These are phyloP conservation scores for Syzygium syzygioides DNA, from an alignment of 441 rosid genomes.

Conservation along the genomic window DNA sequence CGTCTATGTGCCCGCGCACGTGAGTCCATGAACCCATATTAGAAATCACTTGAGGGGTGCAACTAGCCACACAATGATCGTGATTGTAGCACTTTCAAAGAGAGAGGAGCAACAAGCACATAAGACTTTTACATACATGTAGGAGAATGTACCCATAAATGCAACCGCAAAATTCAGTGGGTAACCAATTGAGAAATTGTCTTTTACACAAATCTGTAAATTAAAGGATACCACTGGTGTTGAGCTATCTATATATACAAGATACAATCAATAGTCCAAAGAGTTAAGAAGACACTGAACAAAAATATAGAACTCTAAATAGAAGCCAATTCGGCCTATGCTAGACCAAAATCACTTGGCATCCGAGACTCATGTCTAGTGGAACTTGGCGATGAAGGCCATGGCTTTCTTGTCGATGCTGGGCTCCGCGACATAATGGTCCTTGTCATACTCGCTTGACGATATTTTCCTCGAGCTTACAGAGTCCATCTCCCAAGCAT, in stretches of 20 bases:
- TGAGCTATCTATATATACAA: background rate
- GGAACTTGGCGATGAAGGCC: background rate
- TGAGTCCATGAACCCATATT: no score
- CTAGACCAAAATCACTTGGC: background rate
- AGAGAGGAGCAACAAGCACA: background rate
- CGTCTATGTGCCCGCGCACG: no score
- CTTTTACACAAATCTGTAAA: background rate
- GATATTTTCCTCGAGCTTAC: background rate
- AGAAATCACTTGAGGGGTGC: no score
- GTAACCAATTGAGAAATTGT: background rate
- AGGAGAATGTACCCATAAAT: background rate
- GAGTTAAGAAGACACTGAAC: background rate
- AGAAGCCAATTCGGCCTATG: background rate
- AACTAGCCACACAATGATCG: no score
- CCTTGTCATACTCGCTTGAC: background rate
- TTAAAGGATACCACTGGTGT: background rate
- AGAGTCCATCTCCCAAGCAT: background rate
- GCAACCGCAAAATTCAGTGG: background rate
- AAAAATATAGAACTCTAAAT: background rate
- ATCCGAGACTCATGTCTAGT: background rate
- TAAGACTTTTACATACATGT: no score
- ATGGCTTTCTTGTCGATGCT: background rate
- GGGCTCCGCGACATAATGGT: background rate
- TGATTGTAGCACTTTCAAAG: no score
- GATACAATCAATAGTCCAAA: background rate